These are phyloP conservation scores for Endothia cerciana DNA, from an alignment of 2,329 filamentous ascomycete genomes.

Conservation along the genomic window DNA sequence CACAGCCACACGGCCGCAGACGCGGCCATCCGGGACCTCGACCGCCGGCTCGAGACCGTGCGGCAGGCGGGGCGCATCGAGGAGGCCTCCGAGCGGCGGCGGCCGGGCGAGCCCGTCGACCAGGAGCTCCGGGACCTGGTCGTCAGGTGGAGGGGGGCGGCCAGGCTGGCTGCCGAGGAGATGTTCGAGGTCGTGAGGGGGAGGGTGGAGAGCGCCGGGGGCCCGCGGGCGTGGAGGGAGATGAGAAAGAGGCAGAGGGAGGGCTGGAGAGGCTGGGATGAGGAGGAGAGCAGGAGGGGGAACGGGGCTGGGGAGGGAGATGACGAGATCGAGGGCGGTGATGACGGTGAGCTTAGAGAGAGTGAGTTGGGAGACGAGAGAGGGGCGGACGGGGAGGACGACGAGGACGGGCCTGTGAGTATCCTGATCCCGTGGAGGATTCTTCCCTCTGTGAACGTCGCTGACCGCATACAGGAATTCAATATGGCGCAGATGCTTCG, in stretches of 20 bases:
- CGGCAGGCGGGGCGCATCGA: constrained; percentile 58
- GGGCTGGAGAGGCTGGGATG: constrained; percentile 24
- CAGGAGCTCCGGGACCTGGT: constrained; percentile 60
- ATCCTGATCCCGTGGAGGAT: no score
- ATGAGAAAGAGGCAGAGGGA: constrained; percentile 27
- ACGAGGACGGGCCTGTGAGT: constrained; percentile 19
- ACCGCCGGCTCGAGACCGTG: constrained; percentile 39
- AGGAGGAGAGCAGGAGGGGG: neutral
- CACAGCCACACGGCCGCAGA: constrained; percentile 16
- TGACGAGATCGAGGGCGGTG: neutral
- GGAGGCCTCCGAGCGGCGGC: constrained; percentile 30
- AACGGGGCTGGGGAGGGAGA: neutral
- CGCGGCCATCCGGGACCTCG: constrained; percentile 31
- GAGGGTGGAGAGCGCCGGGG: constrained; percentile 28
- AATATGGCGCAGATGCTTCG: constrained; percentile 26
- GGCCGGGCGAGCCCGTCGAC: constrained; percentile 42
- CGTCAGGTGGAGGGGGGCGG: constrained; percentile 63
- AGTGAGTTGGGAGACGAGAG: neutral
- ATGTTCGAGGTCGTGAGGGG: constrained; percentile 29
- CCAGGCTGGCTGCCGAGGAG: constrained; percentile 64
- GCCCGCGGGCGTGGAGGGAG: constrained; percentile 25
- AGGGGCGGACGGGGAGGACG: neutral
- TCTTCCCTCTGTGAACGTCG: neutral
- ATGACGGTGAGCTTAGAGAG: neutral
- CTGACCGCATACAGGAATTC: constrained; percentile 24